A percentile compares a stretch with the other conserved stretches of the same genome.
phyloP scores from a whole-genome alignment of 2,329 filamentous ascomycete species.

The Arthrobotrys pseudoclavata region DNA sequence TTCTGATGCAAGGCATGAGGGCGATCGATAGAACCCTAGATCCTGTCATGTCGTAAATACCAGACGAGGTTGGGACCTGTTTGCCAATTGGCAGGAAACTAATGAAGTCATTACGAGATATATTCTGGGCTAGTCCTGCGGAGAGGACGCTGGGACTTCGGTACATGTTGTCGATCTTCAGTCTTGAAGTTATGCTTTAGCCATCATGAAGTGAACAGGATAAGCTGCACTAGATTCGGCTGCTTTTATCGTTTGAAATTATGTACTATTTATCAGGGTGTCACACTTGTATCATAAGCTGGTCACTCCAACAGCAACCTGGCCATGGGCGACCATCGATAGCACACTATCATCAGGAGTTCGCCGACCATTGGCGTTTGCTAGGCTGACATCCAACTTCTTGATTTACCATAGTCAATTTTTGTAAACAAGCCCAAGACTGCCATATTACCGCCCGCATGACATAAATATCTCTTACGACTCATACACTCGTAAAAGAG shows the following conservation, averaged over 20 bases:
- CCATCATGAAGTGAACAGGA: conserved; percentile 28
- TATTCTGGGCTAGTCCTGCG: conserved; percentile 22
- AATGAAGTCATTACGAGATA: conserved; percentile 51
- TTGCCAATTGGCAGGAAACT: conserved; percentile 26
- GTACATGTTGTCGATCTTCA: conserved; percentile 35
- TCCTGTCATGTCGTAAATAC: conserved; percentile 25
- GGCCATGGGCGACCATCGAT: conserved; percentile 12
- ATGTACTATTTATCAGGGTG: conserved; percentile 56
- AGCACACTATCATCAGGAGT: conserved; percentile 38
- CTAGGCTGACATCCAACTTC: conserved; percentile 51
- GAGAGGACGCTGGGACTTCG: conserved; percentile 38
- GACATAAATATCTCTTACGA: conserved; percentile 8
- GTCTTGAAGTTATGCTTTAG: conserved; percentile 20
- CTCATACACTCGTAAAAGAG: conserved; percentile 13
- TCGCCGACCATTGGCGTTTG: conserved; percentile 50
- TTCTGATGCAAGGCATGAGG: conserved; percentile 27
- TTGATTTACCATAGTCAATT: conserved; percentile 43
- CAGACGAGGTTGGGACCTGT: conserved; percentile 13
- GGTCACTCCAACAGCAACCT: conserved; percentile 37
- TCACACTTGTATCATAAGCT: conserved; percentile 57
- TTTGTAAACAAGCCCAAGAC: conserved; percentile 24
- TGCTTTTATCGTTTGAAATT: conserved; percentile 57
- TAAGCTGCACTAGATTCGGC: conserved; percentile 48
- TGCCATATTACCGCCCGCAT: conserved; percentile 4
- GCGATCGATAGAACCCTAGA: conserved; percentile 39